These are phyloP conservation scores for Ustilago hordei DNA, from an alignment of 1,284 basidiomycete species.

Conservation along the genomic window DNA sequence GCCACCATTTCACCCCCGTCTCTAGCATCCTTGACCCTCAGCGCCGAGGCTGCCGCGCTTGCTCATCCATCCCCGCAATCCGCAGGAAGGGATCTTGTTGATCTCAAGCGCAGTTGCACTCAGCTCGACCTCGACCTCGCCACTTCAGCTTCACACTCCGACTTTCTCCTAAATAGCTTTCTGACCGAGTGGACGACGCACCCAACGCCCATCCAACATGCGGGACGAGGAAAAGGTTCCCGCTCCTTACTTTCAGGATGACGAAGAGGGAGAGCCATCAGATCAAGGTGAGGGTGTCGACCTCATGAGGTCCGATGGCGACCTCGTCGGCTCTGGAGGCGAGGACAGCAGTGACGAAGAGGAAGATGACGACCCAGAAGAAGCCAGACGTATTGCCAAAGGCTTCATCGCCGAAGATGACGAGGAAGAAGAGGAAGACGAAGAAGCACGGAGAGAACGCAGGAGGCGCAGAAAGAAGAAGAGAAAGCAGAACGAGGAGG, in stretches of 20 bases:
- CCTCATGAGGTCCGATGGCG: constrained; percentile 63
- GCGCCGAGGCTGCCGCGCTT: constrained; percentile 3
- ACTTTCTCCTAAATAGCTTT: neutral
- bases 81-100: constrained; percentile 2
- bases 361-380: constrained; percentile 68
- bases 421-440: constrained; percentile 68
- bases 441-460: constrained; percentile 78
- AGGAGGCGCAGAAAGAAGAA: constrained; percentile 56
- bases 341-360: constrained; percentile 65
- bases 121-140: neutral
- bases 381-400: constrained; percentile 64
- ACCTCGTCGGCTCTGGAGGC: constrained; percentile 60
- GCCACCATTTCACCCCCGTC: neutral
- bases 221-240: constrained; percentile 46
- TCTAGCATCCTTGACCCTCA: neutral
- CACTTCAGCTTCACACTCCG: neutral
- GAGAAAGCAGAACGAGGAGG: constrained; percentile 70
- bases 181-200: neutral
- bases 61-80: neutral
- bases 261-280: constrained; percentile 49
- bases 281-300: constrained; percentile 64
- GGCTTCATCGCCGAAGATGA: constrained; percentile 69
- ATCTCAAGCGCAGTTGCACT: constrained; percentile 3
- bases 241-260: constrained; percentile 51
- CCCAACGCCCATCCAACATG: constrained; percentile 19